Evolutionary conservation across 495 filamentous ascomycete species (phyloP).

Genomic region (Collariella sp.): DNA sequence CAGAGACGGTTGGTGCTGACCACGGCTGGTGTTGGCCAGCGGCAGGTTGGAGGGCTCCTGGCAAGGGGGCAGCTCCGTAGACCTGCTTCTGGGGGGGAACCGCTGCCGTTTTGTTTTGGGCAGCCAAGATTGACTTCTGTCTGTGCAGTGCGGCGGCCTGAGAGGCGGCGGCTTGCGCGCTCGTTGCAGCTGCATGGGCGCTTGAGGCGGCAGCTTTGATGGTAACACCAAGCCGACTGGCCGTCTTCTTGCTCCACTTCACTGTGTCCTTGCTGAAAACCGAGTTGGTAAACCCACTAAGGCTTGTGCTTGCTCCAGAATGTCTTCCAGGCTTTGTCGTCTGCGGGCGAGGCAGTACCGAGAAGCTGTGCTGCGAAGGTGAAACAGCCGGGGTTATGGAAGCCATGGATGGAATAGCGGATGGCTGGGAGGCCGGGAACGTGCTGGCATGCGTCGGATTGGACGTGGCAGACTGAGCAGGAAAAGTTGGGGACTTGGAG

Average conservation of each 20-base stretch:
- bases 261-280: slow-evolving; percentile 25
- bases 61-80: neutral
- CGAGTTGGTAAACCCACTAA: slow-evolving; percentile 16
- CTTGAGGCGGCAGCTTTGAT: slow-evolving; percentile 17
- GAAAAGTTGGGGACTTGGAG: neutral
- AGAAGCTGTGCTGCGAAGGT: neutral
- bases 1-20: neutral
- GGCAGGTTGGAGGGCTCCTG: neutral
- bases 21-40: neutral
- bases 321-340: neutral
- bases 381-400: neutral
- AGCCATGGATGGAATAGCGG: slow-evolving; percentile 8
- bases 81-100: too few relatives aligned
- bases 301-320: slow-evolving; percentile 8
- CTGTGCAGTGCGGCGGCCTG: slow-evolving; percentile 10
- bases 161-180: slow-evolving; percentile 6
- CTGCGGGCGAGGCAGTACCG: neutral
- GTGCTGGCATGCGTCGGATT: neutral
- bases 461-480: neutral
- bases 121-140: slow-evolving; percentile 1
- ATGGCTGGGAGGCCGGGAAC: neutral
- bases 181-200: slow-evolving; percentile 12
- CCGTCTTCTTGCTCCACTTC: slow-evolving; percentile 24
- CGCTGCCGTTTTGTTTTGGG: neutral
- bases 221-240: slow-evolving; percentile 16